A percentile compares a stretch with the other conserved stretches of the same genome.
phyloP scores from a whole-genome alignment of 176 grass and related monocot species.

The Cenchrus americanus region DNA sequence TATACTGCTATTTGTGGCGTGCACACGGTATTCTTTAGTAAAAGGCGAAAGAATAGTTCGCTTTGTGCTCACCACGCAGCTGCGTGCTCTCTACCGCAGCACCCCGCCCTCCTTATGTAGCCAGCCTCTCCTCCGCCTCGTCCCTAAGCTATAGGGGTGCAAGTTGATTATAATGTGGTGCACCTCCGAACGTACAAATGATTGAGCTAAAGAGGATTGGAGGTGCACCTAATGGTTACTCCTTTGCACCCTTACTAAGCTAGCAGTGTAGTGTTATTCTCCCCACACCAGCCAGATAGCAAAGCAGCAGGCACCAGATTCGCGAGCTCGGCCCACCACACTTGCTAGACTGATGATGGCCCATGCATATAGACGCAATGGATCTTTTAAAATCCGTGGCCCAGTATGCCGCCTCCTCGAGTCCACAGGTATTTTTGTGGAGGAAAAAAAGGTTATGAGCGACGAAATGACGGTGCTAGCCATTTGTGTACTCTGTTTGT shows the following conservation, averaged over 20 bases:
- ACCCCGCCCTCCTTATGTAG: background rate
- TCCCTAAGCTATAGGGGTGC: too few relatives aligned
- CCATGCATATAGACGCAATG: background rate
- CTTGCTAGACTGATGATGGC: background rate
- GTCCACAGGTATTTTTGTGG: too few relatives aligned
- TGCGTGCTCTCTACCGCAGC: accelerated
- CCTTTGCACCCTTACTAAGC: too few relatives aligned
- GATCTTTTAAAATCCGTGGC: background rate
- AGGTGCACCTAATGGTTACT: too few relatives aligned
- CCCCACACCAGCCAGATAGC: too few relatives aligned
- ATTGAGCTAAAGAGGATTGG: too few relatives aligned
- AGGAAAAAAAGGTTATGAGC: too few relatives aligned
- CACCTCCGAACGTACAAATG: too few relatives aligned
- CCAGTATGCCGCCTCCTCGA: background rate
- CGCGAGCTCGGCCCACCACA: background rate
- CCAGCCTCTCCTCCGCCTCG: accelerated
- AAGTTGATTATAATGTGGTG: too few relatives aligned
- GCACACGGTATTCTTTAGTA: constrained; percentile 88
- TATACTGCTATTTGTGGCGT: constrained; percentile 39
- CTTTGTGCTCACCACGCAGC: constrained; percentile 68
- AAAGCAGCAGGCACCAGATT: too few relatives aligned
- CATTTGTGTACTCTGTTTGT: too few relatives aligned
- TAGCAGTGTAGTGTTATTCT: background rate
- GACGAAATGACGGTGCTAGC: background rate
- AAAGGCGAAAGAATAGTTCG: constrained; percentile 89